phyloP scores from a whole-genome alignment of 371 early-diverging fungal species.

The Phascolomyces articulosus region DNA sequence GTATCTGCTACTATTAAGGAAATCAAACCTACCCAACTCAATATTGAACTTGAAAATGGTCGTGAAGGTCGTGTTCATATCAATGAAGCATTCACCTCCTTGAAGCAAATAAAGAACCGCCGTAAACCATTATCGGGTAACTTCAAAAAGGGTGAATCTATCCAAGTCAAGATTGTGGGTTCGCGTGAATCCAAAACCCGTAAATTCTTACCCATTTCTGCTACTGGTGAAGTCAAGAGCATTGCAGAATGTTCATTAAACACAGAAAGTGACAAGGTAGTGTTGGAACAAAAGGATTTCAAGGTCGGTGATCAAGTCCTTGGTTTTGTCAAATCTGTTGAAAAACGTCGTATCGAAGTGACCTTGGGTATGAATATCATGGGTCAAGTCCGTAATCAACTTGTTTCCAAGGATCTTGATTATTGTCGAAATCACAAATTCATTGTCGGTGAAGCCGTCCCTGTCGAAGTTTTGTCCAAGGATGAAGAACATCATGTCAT shows the following conservation, averaged over 20 bases:
- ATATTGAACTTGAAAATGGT: conserved; percentile 65
- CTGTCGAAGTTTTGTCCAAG: conserved; percentile 52
- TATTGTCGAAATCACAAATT: conserved; percentile 56
- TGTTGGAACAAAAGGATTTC: conserved; percentile 37
- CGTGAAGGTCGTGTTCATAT: conserved; percentile 70
- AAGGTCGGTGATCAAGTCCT: conserved; percentile 49
- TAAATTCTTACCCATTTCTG: conserved; percentile 66
- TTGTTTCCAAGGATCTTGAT: conserved; percentile 49
- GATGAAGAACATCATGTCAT: conserved; percentile 45
- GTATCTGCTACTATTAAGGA: conserved; percentile 58
- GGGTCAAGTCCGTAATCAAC: conserved; percentile 52
- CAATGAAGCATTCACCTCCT: conserved; percentile 59
- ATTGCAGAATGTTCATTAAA: conserved; percentile 33
- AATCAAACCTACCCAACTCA: conserved; percentile 63
- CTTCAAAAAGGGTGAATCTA: conserved; percentile 39
- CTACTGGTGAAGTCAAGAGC: conserved; percentile 32
- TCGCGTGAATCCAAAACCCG: conserved; percentile 58
- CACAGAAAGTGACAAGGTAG: conserved; percentile 10
- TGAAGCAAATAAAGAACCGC: conserved; percentile 37
- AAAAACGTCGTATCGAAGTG: conserved; percentile 45
- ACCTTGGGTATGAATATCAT: conserved; percentile 38
- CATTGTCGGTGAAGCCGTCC: conserved; percentile 59
- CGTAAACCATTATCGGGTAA: conserved; percentile 39
- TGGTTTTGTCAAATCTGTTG: conserved; percentile 65
- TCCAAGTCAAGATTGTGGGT: conserved; percentile 71